Evolutionary conservation across 345 rosid species (phyloP), one percentile per base, ranked within the genome.

Genomic region (Linum tenue): DNA sequence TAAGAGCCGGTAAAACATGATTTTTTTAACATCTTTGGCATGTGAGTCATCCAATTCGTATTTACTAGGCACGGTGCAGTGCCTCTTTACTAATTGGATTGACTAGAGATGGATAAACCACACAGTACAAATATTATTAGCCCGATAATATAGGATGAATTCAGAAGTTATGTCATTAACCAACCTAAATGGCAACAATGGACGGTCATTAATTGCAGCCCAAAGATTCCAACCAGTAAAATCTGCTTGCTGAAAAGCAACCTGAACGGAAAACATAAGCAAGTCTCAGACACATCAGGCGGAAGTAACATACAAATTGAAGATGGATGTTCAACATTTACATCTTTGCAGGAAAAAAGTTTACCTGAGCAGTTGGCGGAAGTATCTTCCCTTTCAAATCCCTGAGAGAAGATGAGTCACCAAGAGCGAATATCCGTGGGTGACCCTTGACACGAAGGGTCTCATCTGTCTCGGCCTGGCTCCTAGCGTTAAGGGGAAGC

Each of bases 171-270:
- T 39, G 15, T 31, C 11, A 10, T 39, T 39, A 15, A 55, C 73
- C 73, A 61, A 92, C 97, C 91, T 90, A 75, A 92, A 92, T 12
- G 98, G 98, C 67, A 92, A 78, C 72, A 90, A 75, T 15, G 96
- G 98, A 22, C 97, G 88, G 75, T 70, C 69, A 77, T 92, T 92
- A 55, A 90, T 89, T 62, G 96, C 97, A 64, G 97, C 97, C 98
- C 98, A 92, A 37, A 92, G 75, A 80, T 92, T 92, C 97, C 97
- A 92, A 76, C 96, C 97, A 64, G 96, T 69, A 77, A 90, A 87
- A 74, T 92, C 97, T 39, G 98, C 98, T 77, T 90, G 97, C 78
- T 90, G 97, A 77, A 92, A 90, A 35, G 98, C 97, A 80, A 92
- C 98, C 96, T 91, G 85, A 64, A 67, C 67, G 55, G 50, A 70